A percentile compares a stretch with the other conserved stretches of the same genome.
Evolutionary conservation across 2,329 filamentous ascomycete genomes (phyloP).

Genomic region (Penicillium sp.): DNA sequence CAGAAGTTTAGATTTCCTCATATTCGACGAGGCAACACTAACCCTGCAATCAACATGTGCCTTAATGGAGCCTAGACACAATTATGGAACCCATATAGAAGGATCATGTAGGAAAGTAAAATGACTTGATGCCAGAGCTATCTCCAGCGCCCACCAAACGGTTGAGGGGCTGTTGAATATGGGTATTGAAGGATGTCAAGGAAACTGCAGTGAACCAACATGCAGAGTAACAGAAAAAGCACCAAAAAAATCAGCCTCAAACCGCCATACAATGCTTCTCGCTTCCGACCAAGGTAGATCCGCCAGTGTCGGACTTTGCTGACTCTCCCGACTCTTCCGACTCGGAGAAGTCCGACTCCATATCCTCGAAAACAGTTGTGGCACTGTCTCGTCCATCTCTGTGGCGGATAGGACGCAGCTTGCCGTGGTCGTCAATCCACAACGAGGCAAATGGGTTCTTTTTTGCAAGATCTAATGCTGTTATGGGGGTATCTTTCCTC

Average conservation of each 20-base stretch:
- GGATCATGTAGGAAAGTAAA: background rate
- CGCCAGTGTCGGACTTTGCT: background rate
- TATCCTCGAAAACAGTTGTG: conserved; percentile 17
- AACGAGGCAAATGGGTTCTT: conserved; percentile 5
- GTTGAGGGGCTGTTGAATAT: background rate
- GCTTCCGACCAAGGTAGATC: background rate
- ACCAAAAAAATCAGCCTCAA: background rate
- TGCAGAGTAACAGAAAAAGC: background rate
- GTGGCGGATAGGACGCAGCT: background rate
- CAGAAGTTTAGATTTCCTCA: background rate
- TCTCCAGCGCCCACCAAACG: background rate
- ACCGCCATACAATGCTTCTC: background rate
- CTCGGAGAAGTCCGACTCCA: background rate
- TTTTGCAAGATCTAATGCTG: conserved; percentile 3
- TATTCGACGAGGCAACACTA: background rate
- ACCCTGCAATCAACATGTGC: background rate
- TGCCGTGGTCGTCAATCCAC: conserved; percentile 4
- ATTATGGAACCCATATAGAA: background rate
- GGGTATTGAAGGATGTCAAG: background rate
- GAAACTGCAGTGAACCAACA: background rate
- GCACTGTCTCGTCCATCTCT: conserved; percentile 12
- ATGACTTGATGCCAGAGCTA: background rate
- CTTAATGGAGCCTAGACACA: background rate
- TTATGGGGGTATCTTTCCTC: background rate
- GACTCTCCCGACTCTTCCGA: background rate